Base-by-base conservation (phyloP, 352 stramenopile species). In the Globisporangium cystogenes region DNA sequence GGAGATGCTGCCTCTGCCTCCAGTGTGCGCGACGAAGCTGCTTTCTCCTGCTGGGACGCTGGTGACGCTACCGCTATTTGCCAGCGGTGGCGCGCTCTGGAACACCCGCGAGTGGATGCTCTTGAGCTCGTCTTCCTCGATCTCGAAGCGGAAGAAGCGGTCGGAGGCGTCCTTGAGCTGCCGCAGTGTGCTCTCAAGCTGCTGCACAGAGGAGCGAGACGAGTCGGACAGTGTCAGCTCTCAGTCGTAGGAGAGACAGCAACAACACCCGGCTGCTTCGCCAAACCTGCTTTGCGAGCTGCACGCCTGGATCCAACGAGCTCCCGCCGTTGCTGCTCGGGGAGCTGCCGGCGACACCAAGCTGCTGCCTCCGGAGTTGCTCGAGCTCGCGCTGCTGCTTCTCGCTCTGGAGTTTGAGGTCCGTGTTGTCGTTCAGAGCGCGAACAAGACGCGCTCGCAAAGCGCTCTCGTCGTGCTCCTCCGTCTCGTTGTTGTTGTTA, bases 101-200 rank as follows among this genome's bases (percentile, higher is more conserved):
- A 88, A 88, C 23, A 74, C 62, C 4, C 65, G 60, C 14, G 72
- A 51, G 60, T 92, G 67, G 49, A 90, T 87, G 31, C 57, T 37
- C 55, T 91, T 86, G 46, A 97, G 77, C 52, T 97, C 84, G 48
- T 97, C 87, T 64, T 98, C 88, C 64, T 97, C 90, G 43, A 98
- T 96, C 58, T 98, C 89, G 67, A 97, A 97, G 57, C 83, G 79
- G 60, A 97, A 97, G 59, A 97, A 97, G 14, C 76, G 70, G 53
- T 93, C 78, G 0, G 76, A 88, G 0, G 77, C 80, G 20, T 91
- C 82, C 61, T 87, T 88, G 3, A 93, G 59, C 47, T 90, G 82
- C 18, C 60, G 60, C 27, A 93, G 45, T 1, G 76, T 80, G 15
- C 35, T 69, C 59, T 93, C 78, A 29, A 93, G 58, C 67, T 85